Evolutionary conservation across 2,329 filamentous ascomycete genomes (phyloP).

Genomic region (Aspergillus pseudonomiae): DNA sequence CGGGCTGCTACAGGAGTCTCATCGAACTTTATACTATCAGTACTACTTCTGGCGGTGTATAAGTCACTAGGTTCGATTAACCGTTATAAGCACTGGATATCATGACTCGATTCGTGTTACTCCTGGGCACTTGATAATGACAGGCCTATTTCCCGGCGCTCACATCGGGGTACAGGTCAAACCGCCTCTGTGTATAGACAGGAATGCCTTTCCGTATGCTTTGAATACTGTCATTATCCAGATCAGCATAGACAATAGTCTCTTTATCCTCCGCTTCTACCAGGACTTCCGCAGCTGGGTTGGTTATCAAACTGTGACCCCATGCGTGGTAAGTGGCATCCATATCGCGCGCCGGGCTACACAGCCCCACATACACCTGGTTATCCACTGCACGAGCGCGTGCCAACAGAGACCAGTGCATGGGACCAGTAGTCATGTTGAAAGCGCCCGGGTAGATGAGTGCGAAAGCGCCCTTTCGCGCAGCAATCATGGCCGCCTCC

Average conservation of each 20-base stretch:
- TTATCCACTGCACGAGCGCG: constrained; percentile 88
- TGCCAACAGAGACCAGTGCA: constrained; percentile 88
- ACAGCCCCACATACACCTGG: constrained; percentile 89
- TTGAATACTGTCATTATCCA: constrained; percentile 69
- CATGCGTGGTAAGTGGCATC: constrained; percentile 81
- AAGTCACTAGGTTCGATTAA: neutral
- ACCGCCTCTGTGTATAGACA: constrained; percentile 79
- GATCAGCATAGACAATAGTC: constrained; percentile 72
- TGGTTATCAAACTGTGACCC: constrained; percentile 86
- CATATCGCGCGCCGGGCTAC: constrained; percentile 84
- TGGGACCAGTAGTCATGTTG: constrained; percentile 86
- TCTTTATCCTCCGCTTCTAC: constrained; percentile 77
- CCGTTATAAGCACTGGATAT: neutral
- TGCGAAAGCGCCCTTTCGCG: constrained; percentile 81
- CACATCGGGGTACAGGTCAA: constrained; percentile 94
- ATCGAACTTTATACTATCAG: neutral
- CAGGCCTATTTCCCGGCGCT: constrained; percentile 53
- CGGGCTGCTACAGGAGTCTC: neutral
- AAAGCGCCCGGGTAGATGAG: constrained; percentile 96
- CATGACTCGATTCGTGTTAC: neutral
- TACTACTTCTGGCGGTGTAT: neutral
- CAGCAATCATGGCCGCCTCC: constrained; percentile 86
- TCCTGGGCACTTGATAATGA: neutral
- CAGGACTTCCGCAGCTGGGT: constrained; percentile 84
- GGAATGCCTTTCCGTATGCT: constrained; percentile 83